These are phyloP conservation scores for Zanthoxylum bungeanum DNA, from an alignment of 345 rosid genomes.

Conservation along the genomic window DNA sequence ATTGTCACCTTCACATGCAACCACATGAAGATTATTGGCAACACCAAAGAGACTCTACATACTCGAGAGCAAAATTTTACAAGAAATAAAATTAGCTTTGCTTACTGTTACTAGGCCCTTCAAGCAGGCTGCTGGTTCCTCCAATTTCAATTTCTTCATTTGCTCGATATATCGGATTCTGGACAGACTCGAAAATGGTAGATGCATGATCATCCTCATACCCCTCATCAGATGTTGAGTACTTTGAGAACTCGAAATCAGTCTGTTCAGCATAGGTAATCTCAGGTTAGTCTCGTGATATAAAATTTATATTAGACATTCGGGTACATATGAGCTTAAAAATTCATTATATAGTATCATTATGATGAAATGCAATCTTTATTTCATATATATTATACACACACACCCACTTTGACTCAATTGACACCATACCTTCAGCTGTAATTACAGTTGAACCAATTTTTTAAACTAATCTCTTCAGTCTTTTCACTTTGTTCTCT, in stretches of 20 bases:
- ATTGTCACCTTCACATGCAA: conserved; percentile 12
- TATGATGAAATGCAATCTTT: background rate
- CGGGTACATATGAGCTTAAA: background rate
- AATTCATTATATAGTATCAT: background rate
- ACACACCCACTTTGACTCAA: background rate
- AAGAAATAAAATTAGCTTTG: background rate
- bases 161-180: conserved; percentile 34
- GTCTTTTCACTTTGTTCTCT: too few species aligned
- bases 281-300: conserved; percentile 26
- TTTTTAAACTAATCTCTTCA: too few species aligned
- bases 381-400: background rate
- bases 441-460: too few species aligned
- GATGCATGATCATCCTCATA: conserved; percentile 38
- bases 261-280: conserved; percentile 30
- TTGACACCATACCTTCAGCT: conserved; percentile 19
- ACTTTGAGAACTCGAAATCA: conserved; percentile 53
- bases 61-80: background rate
- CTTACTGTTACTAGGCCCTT: conserved; percentile 29
- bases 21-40: background rate
- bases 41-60: background rate
- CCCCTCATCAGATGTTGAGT: conserved; percentile 53
- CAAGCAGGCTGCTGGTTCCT: conserved; percentile 31
- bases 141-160: conserved; percentile 19
- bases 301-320: conserved; percentile 19
- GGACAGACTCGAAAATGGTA: conserved; percentile 24